Percentiles rank a stretch among this genome's conserved stretches.
Conservation (phyloP, 2,329 filamentous ascomycete species). For the Paramyrothecium sp. region DNA sequence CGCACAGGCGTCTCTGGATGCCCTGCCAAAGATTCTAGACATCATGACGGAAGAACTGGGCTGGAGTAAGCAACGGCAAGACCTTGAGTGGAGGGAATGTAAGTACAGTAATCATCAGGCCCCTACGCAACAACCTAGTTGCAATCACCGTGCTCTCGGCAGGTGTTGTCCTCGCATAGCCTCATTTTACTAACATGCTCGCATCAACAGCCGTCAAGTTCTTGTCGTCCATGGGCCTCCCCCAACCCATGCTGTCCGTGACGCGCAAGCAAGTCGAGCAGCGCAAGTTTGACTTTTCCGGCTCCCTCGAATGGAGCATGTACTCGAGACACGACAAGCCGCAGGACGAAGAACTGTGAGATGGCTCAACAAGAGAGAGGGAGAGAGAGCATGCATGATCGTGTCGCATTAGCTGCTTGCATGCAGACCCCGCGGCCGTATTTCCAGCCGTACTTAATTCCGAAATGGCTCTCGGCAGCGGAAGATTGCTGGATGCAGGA, state of each 20-base stretch:
- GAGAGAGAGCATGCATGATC: too few species aligned
- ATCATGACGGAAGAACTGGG: conserved; percentile 82
- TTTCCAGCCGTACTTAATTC: conserved; percentile 5
- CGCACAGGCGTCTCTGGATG: conserved; percentile 84
- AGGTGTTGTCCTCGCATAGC: too few species aligned
- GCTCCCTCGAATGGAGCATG: conserved; percentile 58
- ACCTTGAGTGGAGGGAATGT: conserved; percentile 78
- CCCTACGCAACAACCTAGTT: too few species aligned
- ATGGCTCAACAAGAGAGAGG: background rate
- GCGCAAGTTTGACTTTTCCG: conserved; percentile 57
- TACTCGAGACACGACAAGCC: conserved; percentile 60
- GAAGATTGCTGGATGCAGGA: too few species aligned
- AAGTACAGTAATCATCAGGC: conserved; percentile 26
- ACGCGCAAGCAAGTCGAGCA: conserved; percentile 61
- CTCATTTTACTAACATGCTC: conserved; percentile 6
- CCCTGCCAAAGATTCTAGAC: conserved; percentile 81
- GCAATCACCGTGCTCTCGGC: too few species aligned
- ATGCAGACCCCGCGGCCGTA: conserved; percentile 4
- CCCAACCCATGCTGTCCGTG: conserved; percentile 54
- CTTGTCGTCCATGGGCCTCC: conserved; percentile 66
- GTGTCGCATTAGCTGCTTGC: too few species aligned
- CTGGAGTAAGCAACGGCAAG: conserved; percentile 72
- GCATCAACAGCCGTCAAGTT: conserved; percentile 51
- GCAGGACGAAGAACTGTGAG: conserved; percentile 23
- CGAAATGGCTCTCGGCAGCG: too few species aligned